Evolutionary conservation across 2,329 filamentous ascomycete genomes (phyloP), one percentile per base, ranked within the genome.

Genomic region (Fusarium secorum): DNA sequence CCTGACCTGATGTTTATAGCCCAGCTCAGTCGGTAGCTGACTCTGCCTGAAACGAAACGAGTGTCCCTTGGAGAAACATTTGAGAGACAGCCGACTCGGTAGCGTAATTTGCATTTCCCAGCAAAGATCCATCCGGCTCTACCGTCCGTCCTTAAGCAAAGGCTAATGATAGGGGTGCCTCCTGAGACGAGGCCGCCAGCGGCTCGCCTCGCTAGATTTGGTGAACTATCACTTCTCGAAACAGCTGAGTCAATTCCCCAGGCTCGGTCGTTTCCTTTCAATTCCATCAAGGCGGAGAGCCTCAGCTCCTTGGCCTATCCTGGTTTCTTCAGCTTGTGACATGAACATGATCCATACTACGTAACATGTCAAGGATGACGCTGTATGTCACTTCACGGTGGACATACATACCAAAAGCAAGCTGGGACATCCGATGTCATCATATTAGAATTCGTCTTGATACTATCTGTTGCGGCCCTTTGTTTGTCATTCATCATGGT

Each of bases 11-110:
- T 60, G 46, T 68, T 44, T 36, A 30, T 28, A n/a, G 58, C 32
- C 70, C 70, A 68, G 60, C 63, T 42, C 52, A 39, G 48, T n/a
- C 30, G 26, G n/a, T 69, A 44, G 33, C 48, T 68, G 66, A 72
- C 59, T 71, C 70, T 71, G 54, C 63, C 70, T 72, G 70, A 72
- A 72, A 72, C 70, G 70, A 72, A 73, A 73, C 70, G 56, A 28
- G n/a, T 54, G 33, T 38, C 52, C 49, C 26, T 30, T 56, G 38
- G 22, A 71, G 62, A 72, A 73, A 72, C 58, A 68, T 49, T 66
- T 72, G 55, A 63, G 45, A 49, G 46, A 57, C 48, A 60, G n/a
- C 35, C 52, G 48, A 46, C 46, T 60, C 53, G 39, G 54, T 46
- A 46, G 20, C 32, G 36, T 24, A 51, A 41, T 42, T 49, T 58